Evolutionary conservation across 129 eudicot genomes (phyloP), one percentile per base, ranked within the genome.

Genomic region (Artemisia annua): DNA sequence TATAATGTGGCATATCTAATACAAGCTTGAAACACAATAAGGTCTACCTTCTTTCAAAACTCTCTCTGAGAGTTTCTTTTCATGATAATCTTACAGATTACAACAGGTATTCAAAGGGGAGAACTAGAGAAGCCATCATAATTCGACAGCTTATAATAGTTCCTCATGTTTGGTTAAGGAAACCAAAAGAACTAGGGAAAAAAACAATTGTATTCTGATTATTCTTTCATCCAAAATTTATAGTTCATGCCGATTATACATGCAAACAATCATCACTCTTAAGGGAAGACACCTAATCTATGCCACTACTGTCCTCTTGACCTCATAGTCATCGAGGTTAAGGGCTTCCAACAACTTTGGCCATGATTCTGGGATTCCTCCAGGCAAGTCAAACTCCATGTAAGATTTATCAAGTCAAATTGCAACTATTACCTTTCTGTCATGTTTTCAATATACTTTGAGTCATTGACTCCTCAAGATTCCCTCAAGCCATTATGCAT

Each of bases 301-400:
- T 2, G 91, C 96, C 60, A 84, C 79, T 3, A 94, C 91, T 52
- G 90, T 86, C 79, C 79, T 85, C 82, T 86, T 85, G 24, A 85
- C 87, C 75, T 95, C 97, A 7, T 76, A 87, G 7, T 95, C 97
- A 67, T 95, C 95, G 24, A 95, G 88, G 71, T 91, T 88, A 54
- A 95, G 95, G 15, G 86, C 99, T 79, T 95, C 95, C 32, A 95
- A 73, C 79, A 95, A 70, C 81, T 85, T 91, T 3, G 99, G 97
- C 99, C 91, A 91, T 55, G 99, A 86, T 79, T 91, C 99, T 11
- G 96, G 96, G 72, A 95, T 86, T 14, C 99, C 97, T 75, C 99
- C 99, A 17, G 99, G 99, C 24, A 95, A 76, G 75, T 87, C 86
- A 72, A 95, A 95, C 78, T 90, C 95, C 83, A 95, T 28, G 66